These are phyloP conservation scores for Ophiostoma australiae DNA, from an alignment of 2,329 filamentous ascomycete genomes.

Conservation along the genomic window DNA sequence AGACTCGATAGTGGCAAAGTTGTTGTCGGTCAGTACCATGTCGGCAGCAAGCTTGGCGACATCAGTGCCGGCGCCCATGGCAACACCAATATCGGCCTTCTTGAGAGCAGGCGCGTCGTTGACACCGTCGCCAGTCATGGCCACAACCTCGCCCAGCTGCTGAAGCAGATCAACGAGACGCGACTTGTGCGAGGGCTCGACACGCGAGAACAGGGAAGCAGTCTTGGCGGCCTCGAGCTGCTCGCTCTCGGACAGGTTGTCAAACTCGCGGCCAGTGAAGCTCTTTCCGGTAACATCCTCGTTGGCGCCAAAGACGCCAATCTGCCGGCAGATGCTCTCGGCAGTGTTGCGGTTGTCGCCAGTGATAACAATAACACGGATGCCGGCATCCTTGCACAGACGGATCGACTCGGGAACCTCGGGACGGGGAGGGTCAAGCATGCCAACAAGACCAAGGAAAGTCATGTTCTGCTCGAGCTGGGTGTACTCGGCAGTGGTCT, in stretches of 20 bases:
- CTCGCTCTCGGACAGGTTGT: conserved; percentile 70
- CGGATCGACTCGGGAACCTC: conserved; percentile 82
- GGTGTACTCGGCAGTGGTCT: conserved; percentile 76
- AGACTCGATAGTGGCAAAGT: conserved; percentile 95
- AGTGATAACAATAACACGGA: conserved; percentile 95
- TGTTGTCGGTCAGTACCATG: conserved; percentile 98
- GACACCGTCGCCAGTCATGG: conserved; percentile 98
- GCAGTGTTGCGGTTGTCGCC: conserved; percentile 97
- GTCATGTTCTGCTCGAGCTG: conserved; percentile 92
- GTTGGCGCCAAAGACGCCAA: conserved; percentile 74
- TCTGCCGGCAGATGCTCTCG: conserved; percentile 95
- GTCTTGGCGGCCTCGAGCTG: conserved; percentile 78
- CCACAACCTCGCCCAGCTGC: conserved; percentile 86
- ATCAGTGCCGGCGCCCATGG: conserved; percentile 97
- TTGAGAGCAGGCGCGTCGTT: conserved; percentile 97
- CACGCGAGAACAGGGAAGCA: conserved; percentile 90
- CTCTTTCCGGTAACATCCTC: conserved; percentile 86
- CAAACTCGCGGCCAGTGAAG: conserved; percentile 92
- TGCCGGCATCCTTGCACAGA: conserved; percentile 88
- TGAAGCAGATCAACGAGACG: conserved; percentile 95
- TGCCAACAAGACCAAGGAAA: conserved; percentile 85
- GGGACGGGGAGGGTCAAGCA: conserved; percentile 92
- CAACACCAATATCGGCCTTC: conserved; percentile 97
- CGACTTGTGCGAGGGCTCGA: conserved; percentile 95
- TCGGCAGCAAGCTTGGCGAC: conserved; percentile 94